Percentiles rank a stretch among this genome's conserved stretches.
Conservation (phyloP, 345 rosid genomes). For the Eucalyptus victrix region DNA sequence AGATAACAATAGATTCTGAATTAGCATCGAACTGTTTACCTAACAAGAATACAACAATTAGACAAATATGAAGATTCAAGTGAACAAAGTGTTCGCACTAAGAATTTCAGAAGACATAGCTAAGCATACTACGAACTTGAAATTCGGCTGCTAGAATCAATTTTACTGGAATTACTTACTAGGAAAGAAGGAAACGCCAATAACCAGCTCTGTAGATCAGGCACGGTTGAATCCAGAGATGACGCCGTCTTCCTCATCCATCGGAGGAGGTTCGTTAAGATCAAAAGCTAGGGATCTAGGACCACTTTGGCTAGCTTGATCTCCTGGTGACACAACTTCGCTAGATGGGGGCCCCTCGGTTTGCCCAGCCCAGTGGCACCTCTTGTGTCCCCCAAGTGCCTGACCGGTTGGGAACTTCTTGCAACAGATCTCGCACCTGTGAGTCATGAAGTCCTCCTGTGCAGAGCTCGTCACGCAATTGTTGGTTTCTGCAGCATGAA, state of each 20-base stretch:
- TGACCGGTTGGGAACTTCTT: constrained; percentile 3
- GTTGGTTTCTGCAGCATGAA: background rate
- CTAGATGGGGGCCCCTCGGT: background rate
- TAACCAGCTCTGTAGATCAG: background rate
- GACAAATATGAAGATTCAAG: background rate
- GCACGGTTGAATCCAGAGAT: background rate
- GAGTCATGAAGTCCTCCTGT: background rate
- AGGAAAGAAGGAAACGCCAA: background rate
- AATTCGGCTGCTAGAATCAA: background rate
- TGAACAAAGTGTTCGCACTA: background rate
- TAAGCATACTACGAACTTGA: background rate
- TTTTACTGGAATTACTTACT: background rate
- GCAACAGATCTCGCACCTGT: constrained; percentile 1
- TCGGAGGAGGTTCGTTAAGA: constrained; percentile 13
- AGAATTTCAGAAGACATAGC: background rate
- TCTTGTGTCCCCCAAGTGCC: constrained; percentile 9
- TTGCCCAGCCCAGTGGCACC: constrained; percentile 1
- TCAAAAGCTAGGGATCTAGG: constrained; percentile 1
- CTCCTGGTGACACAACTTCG: background rate
- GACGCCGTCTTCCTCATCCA: background rate
- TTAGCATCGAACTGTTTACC: background rate
- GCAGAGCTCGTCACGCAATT: background rate
- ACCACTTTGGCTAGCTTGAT: background rate
- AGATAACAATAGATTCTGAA: background rate
- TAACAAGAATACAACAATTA: background rate